Percentiles rank a stretch among this genome's conserved stretches.
Conservation (phyloP, 2,329 filamentous ascomycete species). For the Ploettnerulaceae sp. region DNA sequence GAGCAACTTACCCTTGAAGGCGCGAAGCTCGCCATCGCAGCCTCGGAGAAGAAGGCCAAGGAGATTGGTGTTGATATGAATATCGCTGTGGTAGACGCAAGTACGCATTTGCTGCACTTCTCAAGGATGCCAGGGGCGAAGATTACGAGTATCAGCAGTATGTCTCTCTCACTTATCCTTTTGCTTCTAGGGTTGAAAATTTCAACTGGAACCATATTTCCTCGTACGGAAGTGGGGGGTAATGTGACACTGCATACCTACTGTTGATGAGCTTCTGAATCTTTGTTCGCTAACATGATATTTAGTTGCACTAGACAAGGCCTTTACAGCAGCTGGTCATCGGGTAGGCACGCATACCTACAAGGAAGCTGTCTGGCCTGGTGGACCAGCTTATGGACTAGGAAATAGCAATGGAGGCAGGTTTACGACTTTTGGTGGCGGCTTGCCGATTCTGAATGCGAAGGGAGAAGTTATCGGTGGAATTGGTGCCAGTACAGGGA, state of each 20-base stretch:
- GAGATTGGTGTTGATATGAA: constrained; percentile 28
- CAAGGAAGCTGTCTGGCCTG: constrained; percentile 49
- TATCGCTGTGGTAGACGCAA: constrained; percentile 30
- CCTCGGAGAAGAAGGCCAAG: constrained; percentile 24
- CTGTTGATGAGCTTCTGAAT: constrained; percentile 5
- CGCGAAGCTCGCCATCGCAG: constrained; percentile 27
- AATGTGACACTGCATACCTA: constrained; percentile 2
- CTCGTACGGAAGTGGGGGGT: neutral
- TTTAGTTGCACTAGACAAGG: constrained; percentile 37
- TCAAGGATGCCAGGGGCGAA: constrained; percentile 28
- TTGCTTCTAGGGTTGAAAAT: too few species aligned
- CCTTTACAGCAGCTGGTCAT: constrained; percentile 53
- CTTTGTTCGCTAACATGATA: neutral
- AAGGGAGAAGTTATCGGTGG: constrained; percentile 47
- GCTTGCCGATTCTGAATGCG: constrained; percentile 43
- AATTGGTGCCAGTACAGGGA: constrained; percentile 50
- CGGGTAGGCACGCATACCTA: constrained; percentile 46
- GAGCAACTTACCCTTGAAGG: constrained; percentile 27
- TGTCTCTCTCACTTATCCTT: neutral
- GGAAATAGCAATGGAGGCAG: constrained; percentile 48
- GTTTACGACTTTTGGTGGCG: constrained; percentile 50
- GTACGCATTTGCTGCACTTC: constrained; percentile 28
- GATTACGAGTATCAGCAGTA: constrained; percentile 25
- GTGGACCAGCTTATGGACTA: constrained; percentile 47
- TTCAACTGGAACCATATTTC: neutral